Percentiles rank a stretch among this genome's conserved stretches.
phyloP scores from a whole-genome alignment of 2,329 filamentous ascomycete species.

The Fusarium veterinarium region DNA sequence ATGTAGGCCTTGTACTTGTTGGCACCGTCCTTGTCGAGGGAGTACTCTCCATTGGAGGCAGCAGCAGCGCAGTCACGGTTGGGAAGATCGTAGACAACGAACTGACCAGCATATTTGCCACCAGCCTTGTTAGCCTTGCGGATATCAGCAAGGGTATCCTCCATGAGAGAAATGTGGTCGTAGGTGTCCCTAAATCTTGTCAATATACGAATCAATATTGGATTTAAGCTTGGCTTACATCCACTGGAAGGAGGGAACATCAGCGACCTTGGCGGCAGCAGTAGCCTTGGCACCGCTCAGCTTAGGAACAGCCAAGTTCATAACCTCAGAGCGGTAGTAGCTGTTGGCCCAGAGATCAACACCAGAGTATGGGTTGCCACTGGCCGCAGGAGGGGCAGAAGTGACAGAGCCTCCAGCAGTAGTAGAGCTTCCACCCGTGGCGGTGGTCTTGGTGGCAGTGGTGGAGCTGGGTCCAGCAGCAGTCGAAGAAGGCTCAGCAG shows the following conservation, averaged over 20 bases:
- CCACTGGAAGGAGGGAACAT: constrained; percentile 66
- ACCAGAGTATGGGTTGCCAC: constrained; percentile 66
- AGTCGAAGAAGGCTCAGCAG: constrained; percentile 22
- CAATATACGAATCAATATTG: not conserved
- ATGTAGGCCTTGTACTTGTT: constrained; percentile 68
- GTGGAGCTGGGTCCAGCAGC: constrained; percentile 28
- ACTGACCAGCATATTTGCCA: constrained; percentile 57
- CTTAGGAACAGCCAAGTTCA: constrained; percentile 69
- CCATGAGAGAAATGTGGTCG: constrained; percentile 60
- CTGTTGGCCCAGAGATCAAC: constrained; percentile 64
- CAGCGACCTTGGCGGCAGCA: constrained; percentile 62
- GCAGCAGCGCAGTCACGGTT: constrained; percentile 68
- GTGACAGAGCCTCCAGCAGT: constrained; percentile 36
- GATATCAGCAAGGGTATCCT: constrained; percentile 58
- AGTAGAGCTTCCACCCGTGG: constrained; percentile 7
- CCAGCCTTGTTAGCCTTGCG: constrained; percentile 52
- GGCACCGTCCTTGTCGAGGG: constrained; percentile 61
- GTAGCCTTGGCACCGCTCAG: constrained; percentile 66
- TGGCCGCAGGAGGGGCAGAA: constrained; percentile 44
- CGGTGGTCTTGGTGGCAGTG: constrained; percentile 12
- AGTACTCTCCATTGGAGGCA: constrained; percentile 67
- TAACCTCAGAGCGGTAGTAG: constrained; percentile 67
- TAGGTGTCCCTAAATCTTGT: constrained; percentile 58
- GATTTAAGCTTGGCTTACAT: constrained; percentile 50
- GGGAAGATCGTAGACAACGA: constrained; percentile 69